Evolutionary conservation across 164 flowering plant genomes (phyloP).

Genomic region (Vitis vinifera): ASM3070453v1 NC_081805.1:3269501-3270000

Average conservation of each 20-base stretch:
- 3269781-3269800: not conserved
- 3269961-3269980: too few relatives aligned
- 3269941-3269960: too few relatives aligned
- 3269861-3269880: constrained; percentile 3
- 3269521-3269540: constrained; percentile 4
- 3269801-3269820: not conserved
- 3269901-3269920: constrained; percentile 17
- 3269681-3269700: not conserved
- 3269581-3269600: not conserved
- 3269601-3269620: not conserved
- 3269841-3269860: not conserved
- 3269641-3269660: constrained; percentile 22
- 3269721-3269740: too few relatives aligned
- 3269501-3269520: not conserved
- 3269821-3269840: too few relatives aligned
- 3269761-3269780: not conserved
- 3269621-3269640: constrained; percentile 4
- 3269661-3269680: constrained; percentile 27
- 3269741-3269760: too few relatives aligned
- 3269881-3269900: constrained; percentile 24
- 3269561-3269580: too few relatives aligned
- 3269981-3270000: too few relatives aligned
- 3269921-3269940: not conserved
- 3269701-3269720: not conserved
- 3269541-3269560: not conserved